Evolutionary conservation across 2,329 filamentous ascomycete species (phyloP).

Genomic region (Paraphoma sp.): DNA sequence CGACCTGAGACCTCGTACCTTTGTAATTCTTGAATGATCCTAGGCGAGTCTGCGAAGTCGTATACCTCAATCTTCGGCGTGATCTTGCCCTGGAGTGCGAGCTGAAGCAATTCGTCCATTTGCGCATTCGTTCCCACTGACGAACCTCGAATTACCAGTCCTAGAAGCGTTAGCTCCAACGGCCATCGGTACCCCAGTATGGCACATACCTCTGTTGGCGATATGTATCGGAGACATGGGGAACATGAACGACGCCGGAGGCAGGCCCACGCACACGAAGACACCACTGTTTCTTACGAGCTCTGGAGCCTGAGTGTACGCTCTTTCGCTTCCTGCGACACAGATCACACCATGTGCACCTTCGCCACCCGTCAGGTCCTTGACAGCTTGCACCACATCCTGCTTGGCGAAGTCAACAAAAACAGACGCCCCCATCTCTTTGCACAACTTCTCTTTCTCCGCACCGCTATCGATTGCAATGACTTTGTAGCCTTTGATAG

Average conservation of each 20-base stretch:
- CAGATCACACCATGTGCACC: conserved; percentile 57
- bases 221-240: conserved; percentile 57
- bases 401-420: conserved; percentile 80
- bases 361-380: conserved; percentile 49
- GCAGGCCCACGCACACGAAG: conserved; percentile 56
- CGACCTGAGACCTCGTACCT: conserved; percentile 45
- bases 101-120: conserved; percentile 55
- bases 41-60: conserved; percentile 44
- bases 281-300: conserved; percentile 56
- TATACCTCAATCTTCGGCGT: conserved; percentile 46
- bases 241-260: conserved; percentile 51
- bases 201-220: conserved; percentile 49
- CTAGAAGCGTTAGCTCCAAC: conserved; percentile 16
- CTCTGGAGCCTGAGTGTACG: conserved; percentile 53
- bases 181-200: not conserved
- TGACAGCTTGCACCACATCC: conserved; percentile 50
- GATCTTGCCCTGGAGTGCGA: conserved; percentile 52
- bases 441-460: conserved; percentile 76
- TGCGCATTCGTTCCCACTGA: conserved; percentile 54
- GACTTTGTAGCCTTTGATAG: conserved; percentile 82
- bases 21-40: conserved; percentile 43
- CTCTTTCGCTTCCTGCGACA: conserved; percentile 53
- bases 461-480: conserved; percentile 85
- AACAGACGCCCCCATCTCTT: conserved; percentile 71
- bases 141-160: conserved; percentile 55